A percentile compares a stretch with the other conserved stretches of the same genome.
phyloP scores from a whole-genome alignment of 768 basidiomycete species.

The Leccinum aurantiacum region DNA sequence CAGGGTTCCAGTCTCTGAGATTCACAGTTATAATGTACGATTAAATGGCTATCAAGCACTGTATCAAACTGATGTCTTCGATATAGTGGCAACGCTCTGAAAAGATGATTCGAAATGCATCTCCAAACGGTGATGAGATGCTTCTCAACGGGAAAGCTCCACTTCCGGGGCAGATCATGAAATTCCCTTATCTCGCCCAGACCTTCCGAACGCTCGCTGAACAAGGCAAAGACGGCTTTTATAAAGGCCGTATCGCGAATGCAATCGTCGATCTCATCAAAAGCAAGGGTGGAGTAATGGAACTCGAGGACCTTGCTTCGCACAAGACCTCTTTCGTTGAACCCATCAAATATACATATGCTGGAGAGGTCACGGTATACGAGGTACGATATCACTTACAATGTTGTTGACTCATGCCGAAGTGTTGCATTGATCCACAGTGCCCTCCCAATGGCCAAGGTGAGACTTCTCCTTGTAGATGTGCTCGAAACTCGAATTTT shows the following conservation, averaged over 20 bases:
- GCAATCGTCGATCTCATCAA: slow-evolving; percentile 85
- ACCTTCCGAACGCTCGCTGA: slow-evolving; percentile 81
- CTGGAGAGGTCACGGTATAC: slow-evolving; percentile 81
- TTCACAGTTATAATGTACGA: slow-evolving; percentile 61
- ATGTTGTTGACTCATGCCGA: neutral
- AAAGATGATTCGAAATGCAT: slow-evolving; percentile 74
- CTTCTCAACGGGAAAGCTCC: slow-evolving; percentile 83
- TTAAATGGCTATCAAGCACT: neutral
- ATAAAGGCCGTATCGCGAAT: slow-evolving; percentile 87
- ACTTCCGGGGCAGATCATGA: slow-evolving; percentile 79
- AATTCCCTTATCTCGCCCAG: slow-evolving; percentile 74
- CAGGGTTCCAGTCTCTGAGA: slow-evolving; percentile 86
- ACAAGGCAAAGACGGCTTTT: slow-evolving; percentile 90
- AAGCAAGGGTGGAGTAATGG: slow-evolving; percentile 90
- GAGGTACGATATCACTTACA: slow-evolving; percentile 55
- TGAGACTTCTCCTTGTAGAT: slow-evolving; percentile 5
- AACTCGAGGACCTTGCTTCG: slow-evolving; percentile 85
- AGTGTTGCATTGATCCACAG: slow-evolving; percentile 36
- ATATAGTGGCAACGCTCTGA: slow-evolving; percentile 52
- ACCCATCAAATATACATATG: slow-evolving; percentile 91
- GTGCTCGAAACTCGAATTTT: neutral
- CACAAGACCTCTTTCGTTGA: slow-evolving; percentile 80
- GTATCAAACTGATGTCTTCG: slow-evolving; percentile 7
- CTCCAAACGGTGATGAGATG: slow-evolving; percentile 85
- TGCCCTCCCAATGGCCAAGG: slow-evolving; percentile 98